Base-by-base conservation (phyloP, 2,329 filamentous ascomycete genomes). In the Aspergillus hortae region DNA sequence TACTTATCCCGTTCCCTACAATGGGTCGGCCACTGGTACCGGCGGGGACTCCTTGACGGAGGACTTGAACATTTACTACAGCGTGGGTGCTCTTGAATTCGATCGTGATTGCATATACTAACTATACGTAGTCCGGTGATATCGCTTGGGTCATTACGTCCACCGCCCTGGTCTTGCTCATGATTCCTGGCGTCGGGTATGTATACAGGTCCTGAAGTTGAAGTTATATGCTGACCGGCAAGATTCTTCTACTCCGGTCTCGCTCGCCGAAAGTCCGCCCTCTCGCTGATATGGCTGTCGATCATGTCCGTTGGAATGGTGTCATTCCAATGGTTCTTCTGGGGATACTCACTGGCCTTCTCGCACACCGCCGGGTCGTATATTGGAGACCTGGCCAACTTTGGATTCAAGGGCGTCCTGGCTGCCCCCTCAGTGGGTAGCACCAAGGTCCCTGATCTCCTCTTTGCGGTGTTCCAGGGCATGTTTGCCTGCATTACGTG, bases 311-410 rank as follows among this genome's bases (percentile, higher is more conserved):
- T 87, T 4, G 88, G 84, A 10, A 84, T 95, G 58, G 84, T 91
- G 55, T 86, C 85, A 46, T 95, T 95, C 74, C 90, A 95, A 68
- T 96, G 91, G 90, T 95, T 95, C 78, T 92, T 95, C 78, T 95
- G 90, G 90, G 90, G 90, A 44, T 95, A 90, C 69, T 91, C 88
- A 4, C 74, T 94, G 10, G 84, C 88, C 44, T 94, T 92, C 69
- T 94, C 89, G 14, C 89, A 92, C 72, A 79, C 81, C 2, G 87
- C 88, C 23, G 85, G 86, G 44, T 81, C 77, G 40, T 95, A 84
- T 69, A 89, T 95, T 56, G 90, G 90, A 53, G 80, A 91, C 62
- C 77, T 95, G 23, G 74, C 82, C 58, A 92, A 95, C 75, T 84
- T 95, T 66, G 90, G 87, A 41, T 86, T 95, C 70, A 84, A 77